Conservation (phyloP, 2,329 filamentous ascomycete genomes). For the Fusarium sp. region DNA sequence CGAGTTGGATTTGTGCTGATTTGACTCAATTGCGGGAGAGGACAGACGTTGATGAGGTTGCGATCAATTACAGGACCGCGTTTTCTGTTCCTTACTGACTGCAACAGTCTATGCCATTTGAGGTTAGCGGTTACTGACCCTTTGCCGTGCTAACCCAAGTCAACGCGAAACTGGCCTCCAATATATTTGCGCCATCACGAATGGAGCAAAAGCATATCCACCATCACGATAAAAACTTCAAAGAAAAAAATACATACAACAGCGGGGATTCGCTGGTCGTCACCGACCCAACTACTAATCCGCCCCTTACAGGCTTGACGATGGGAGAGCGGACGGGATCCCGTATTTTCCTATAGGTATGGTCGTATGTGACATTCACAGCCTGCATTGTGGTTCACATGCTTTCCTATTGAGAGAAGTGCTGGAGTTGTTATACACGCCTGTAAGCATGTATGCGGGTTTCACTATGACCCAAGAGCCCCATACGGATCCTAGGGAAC, state of each 20-base stretch:
- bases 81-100: background rate
- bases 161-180: background rate
- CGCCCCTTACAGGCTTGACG: background rate
- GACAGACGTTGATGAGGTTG: background rate
- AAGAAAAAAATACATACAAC: background rate
- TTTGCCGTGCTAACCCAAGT: too few species aligned
- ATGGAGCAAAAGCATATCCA: background rate
- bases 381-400: accelerated
- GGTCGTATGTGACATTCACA: background rate
- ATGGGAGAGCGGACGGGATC: slow-evolving; percentile 5
- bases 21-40: background rate
- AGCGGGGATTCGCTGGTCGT: background rate
- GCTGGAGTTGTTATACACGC: accelerated
- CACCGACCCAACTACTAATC: slow-evolving; percentile 2
- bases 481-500: too few species aligned
- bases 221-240: background rate
- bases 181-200: background rate
- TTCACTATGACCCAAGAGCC: accelerated
- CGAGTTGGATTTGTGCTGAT: too few species aligned
- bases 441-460: accelerated
- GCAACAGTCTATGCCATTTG: background rate
- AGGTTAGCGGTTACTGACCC: too few species aligned
- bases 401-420: accelerated
- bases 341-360: background rate
- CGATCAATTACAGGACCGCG: background rate